Percentiles rank a stretch among this genome's conserved stretches.
phyloP scores from a whole-genome alignment of 2,329 filamentous ascomycete genomes.

The Pestalotiopsis sp. region DNA sequence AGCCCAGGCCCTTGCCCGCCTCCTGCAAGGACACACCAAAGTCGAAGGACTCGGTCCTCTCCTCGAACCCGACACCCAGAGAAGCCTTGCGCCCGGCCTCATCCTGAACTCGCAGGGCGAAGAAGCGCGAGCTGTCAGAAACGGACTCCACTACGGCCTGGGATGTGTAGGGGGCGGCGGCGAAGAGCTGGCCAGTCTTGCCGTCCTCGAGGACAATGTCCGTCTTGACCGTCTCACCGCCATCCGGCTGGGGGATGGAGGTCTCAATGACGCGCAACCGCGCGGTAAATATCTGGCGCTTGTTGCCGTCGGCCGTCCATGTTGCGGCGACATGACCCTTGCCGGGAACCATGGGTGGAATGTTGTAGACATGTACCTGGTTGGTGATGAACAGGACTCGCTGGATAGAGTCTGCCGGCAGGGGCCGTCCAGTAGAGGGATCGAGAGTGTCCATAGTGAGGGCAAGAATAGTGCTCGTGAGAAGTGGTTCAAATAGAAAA shows the following conservation, averaged over 20 bases:
- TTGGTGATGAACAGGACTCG: constrained; percentile 78
- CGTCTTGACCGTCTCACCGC: constrained; percentile 63
- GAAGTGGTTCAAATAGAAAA: neutral
- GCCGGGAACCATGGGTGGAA: constrained; percentile 77
- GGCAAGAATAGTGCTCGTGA: neutral
- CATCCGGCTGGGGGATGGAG: constrained; percentile 51
- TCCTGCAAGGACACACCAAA: constrained; percentile 82
- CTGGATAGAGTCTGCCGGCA: constrained; percentile 79
- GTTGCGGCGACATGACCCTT: constrained; percentile 77
- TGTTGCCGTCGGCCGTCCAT: constrained; percentile 73
- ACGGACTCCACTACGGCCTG: constrained; percentile 73
- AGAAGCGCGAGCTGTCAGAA: constrained; percentile 80
- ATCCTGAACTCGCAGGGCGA: constrained; percentile 79
- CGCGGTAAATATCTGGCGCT: constrained; percentile 82
- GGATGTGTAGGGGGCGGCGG: constrained; percentile 76
- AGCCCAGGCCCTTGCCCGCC: constrained; percentile 69
- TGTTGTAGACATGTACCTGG: constrained; percentile 83
- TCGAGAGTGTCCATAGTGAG: constrained; percentile 64
- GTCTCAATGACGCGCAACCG: constrained; percentile 80
- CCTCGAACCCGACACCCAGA: constrained; percentile 85
- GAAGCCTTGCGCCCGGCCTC: constrained; percentile 75
- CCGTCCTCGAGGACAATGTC: constrained; percentile 82
- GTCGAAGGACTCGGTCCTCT: constrained; percentile 83
- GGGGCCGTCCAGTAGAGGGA: constrained; percentile 68
- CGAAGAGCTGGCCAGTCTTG: constrained; percentile 74